Evolutionary conservation across 2,329 filamentous ascomycete species (phyloP).

Genomic region (Ophidiomyces ophidiicola): DNA sequence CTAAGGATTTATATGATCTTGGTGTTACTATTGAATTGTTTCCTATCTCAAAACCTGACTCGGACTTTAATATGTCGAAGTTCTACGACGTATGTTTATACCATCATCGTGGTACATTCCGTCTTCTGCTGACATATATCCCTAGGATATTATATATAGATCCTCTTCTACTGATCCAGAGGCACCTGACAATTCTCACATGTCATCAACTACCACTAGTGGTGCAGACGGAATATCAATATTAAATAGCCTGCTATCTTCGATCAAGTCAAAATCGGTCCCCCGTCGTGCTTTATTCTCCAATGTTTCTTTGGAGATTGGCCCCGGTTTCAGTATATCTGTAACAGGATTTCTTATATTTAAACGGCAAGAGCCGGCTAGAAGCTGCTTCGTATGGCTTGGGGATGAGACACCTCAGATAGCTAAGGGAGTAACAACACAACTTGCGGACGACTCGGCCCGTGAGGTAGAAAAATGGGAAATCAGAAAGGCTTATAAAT

Average conservation of each 20-base stretch:
- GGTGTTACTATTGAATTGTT: conserved; percentile 88
- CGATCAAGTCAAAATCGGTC: conserved; percentile 80
- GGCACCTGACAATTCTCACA: conserved; percentile 44
- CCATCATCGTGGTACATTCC: background rate
- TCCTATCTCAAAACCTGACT: conserved; percentile 61
- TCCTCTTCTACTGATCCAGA: conserved; percentile 58
- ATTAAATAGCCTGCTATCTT: conserved; percentile 67
- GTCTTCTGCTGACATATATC: conserved; percentile 16
- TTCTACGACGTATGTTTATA: conserved; percentile 68
- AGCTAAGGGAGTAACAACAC: conserved; percentile 58
- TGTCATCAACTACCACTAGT: conserved; percentile 44
- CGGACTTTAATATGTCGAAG: conserved; percentile 64
- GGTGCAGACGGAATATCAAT: conserved; percentile 66
- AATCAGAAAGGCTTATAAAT: conserved; percentile 86
- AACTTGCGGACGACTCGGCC: conserved; percentile 65
- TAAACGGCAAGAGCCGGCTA: conserved; percentile 67
- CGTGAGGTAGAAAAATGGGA: conserved; percentile 67
- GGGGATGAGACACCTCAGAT: conserved; percentile 78
- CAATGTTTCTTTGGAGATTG: conserved; percentile 75
- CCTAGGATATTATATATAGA: conserved; percentile 79
- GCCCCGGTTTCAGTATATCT: conserved; percentile 70
- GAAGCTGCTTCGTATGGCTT: conserved; percentile 78
- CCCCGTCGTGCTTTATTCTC: conserved; percentile 78
- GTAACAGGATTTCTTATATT: conserved; percentile 88
- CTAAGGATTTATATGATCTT: conserved; percentile 89